Base-by-base conservation (phyloP, 2,329 filamentous ascomycete genomes). In the Neoscytalidium dimidiatum region DNA sequence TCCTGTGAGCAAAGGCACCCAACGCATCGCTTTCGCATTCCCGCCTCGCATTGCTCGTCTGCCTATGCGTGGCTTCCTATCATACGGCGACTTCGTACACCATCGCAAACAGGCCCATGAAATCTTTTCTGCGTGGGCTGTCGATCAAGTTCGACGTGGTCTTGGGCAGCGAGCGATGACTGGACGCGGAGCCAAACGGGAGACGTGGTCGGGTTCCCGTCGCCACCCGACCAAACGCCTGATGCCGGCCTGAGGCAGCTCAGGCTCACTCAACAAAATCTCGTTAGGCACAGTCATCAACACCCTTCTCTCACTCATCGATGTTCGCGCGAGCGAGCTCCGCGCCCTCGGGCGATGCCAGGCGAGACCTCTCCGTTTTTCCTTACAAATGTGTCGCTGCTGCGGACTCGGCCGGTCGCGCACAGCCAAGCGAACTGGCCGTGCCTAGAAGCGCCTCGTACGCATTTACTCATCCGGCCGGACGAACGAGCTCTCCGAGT, bases 171-270 rank as follows among this genome's bases (percentile, higher is more conserved):
- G 28, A 33, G 38, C 41, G 23, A 60, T 46, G 38, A 60, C 38
- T 60, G 26, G 38, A 26, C 9, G 56, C 56, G 56, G 56, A 46
- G 28, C 41, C 56, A 46, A 21, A 46, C 56, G 56, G 56, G 23
- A 35, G 41, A 11, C 38, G 41, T 44, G n/a, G 29, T 60, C 41
- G 28, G 56, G 26, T 33, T 43, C 21, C 56, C 56, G 56, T 35
- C 56, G 56, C 56, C 56, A 60, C 56, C 56, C 56, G 56, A 46
- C 41, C 17, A 46, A 60, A 43, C 53, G 53, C 35, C 53, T 60
- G 56, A 60, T 41, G 17, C n/a, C 21, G 13, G 41, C 56, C 56
- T 60, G 56, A 60, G 56, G 56, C 53, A 28, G 31, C 23, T n/a
- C n/a, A n/a, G 17, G 4, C 14, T 26, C 14, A 21, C 56, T 60